These are phyloP conservation scores for Diacronema lutheri DNA, from an alignment of 78 protist species.

Conservation along the genomic window DNA sequence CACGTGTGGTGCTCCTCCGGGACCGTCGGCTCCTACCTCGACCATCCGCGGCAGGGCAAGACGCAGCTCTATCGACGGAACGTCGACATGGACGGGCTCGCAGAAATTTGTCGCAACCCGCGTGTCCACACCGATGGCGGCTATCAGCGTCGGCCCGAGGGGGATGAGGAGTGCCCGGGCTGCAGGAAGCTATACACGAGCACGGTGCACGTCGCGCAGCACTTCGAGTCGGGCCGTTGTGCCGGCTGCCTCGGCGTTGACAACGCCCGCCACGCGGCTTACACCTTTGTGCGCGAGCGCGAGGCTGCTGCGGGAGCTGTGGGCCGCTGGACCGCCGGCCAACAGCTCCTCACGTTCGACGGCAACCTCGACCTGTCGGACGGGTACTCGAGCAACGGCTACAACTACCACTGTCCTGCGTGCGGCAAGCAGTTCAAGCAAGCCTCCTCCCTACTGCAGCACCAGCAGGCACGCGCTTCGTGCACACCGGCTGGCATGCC, in stretches of 20 bases:
- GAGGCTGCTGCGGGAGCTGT: neutral
- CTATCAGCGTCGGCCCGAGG: neutral
- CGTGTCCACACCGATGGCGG: neutral
- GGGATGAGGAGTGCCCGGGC: neutral
- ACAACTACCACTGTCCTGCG: neutral
- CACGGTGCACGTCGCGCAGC: neutral
- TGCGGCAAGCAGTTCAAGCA: neutral
- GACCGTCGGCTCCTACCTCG: conserved; percentile 1
- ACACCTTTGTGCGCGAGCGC: neutral
- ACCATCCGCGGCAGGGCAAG: conserved; percentile 1
- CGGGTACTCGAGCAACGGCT: neutral
- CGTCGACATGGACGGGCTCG: neutral
- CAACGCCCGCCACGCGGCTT: neutral
- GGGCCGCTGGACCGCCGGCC: neutral
- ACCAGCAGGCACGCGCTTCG: no score
- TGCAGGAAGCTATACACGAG: neutral
- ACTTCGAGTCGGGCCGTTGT: neutral
- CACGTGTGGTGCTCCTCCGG: conserved; percentile 1
- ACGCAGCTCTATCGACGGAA: neutral
- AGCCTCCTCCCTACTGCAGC: no score
- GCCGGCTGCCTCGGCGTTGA: neutral
- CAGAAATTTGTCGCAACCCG: neutral
- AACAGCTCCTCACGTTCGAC: neutral
- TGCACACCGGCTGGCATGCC: no score
- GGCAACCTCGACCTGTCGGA: neutral